Conservation (phyloP, 441 rosid genomes). For the Jatropha podagrica region DNA sequence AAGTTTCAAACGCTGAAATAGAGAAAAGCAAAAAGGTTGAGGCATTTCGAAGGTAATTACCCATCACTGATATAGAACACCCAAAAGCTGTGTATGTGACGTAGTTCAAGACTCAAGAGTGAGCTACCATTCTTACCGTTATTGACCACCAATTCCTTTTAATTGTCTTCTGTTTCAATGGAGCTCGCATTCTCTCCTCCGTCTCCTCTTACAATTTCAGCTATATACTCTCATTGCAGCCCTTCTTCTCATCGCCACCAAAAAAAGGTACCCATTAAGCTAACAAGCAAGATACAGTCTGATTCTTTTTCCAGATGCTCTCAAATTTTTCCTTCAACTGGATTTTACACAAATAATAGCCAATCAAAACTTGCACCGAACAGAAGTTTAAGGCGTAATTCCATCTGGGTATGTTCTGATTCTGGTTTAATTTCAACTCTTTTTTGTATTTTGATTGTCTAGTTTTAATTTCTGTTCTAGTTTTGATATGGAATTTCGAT, state of each 20-base stretch:
- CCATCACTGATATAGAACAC: not conserved
- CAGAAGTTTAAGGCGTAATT: slow-evolving; percentile 31
- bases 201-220: slow-evolving; percentile 43
- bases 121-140: slow-evolving; percentile 4
- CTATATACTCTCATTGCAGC: slow-evolving; percentile 32
- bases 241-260: slow-evolving; percentile 31
- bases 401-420: slow-evolving; percentile 52
- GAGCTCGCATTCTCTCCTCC: slow-evolving; percentile 56
- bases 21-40: too few relatives aligned
- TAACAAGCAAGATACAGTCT: slow-evolving; percentile 16
- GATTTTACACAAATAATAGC: slow-evolving; percentile 34
- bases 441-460: not conserved
- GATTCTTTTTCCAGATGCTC: slow-evolving; percentile 28
- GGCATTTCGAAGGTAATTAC: too few relatives aligned
- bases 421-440: slow-evolving; percentile 6
- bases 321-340: slow-evolving; percentile 31
- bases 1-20: too few relatives aligned
- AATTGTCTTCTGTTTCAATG: slow-evolving; percentile 31
- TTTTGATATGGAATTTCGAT: not conserved
- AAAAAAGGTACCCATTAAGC: slow-evolving; percentile 31
- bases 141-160: not conserved
- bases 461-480: not conserved
- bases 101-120: not conserved
- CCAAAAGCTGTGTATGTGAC: not conserved
- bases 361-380: slow-evolving; percentile 36